Evolutionary conservation across 2,329 filamentous ascomycete genomes (phyloP).

Genomic region (Aspergillus sp.): DNA sequence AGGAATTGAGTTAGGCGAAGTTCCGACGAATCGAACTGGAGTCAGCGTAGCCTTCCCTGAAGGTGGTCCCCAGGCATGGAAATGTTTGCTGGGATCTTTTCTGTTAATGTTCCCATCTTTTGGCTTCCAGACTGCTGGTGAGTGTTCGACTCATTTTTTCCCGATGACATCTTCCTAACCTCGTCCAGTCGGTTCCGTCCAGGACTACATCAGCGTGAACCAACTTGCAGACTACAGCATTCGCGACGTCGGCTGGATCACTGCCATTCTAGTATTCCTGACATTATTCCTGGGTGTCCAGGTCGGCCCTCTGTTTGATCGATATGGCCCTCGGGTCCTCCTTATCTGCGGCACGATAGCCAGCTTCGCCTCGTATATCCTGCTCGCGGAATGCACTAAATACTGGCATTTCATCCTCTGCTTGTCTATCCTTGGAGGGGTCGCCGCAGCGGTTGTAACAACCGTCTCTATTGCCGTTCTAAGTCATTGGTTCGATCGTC

Average conservation of each 20-base stretch:
- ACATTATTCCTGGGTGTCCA: conserved; percentile 48
- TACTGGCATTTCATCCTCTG: conserved; percentile 53
- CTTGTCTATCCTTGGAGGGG: conserved; percentile 36
- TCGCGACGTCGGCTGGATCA: conserved; percentile 52
- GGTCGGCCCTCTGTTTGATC: conserved; percentile 51
- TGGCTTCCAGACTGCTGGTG: conserved; percentile 47
- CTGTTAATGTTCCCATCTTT: conserved; percentile 43
- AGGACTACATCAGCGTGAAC: conserved; percentile 48
- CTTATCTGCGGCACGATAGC: conserved; percentile 37
- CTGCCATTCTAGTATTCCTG: conserved; percentile 48
- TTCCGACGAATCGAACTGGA: neutral
- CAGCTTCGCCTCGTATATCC: conserved; percentile 43
- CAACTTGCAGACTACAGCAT: conserved; percentile 45
- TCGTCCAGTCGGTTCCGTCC: conserved; percentile 46
- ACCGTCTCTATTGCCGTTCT: conserved; percentile 40
- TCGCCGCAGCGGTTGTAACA: conserved; percentile 35
- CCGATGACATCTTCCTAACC: neutral
- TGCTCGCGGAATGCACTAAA: conserved; percentile 47
- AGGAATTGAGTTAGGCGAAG: too few relatives aligned
- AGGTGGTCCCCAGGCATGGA: conserved; percentile 34
- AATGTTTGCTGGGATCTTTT: conserved; percentile 34
- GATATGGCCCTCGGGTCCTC: conserved; percentile 46
- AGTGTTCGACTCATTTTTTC: neutral
- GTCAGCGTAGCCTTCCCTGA: conserved; percentile 28
- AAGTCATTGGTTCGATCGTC: conserved; percentile 42